Base-by-base conservation (phyloP, 768 basidiomycete genomes). In the Boletus patriciae region DNA sequence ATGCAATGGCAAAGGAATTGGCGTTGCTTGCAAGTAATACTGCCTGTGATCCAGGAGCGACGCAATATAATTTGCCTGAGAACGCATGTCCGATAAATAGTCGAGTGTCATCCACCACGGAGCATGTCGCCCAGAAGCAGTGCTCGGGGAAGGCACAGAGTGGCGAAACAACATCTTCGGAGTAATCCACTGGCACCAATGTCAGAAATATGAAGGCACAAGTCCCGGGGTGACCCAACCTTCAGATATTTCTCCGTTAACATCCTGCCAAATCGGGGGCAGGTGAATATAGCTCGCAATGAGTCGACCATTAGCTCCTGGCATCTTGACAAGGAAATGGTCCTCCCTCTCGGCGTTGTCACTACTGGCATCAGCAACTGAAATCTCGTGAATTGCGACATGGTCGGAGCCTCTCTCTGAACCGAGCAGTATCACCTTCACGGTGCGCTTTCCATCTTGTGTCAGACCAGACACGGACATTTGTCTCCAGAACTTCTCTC, bases 1-100 rank as follows among this genome's bases (percentile, higher is more conserved):
- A 84, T 1, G 88, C 80, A 15, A 87, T 56, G 18, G 82, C 80
- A 71, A 92, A 92, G 0, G 94, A 96, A 15, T 85, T 91, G 19
- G 71, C 82, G 54, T 82, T 86, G 3, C 74, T 68, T 1, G 83
- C 78, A 5, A 90, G 66, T 1, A 73, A 66, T 13, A 66, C 46
- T 1, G 74, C 50, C 8, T 61, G 63, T 46, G 66, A 67, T 13
- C 69, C 63, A 25, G 64, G 70, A 10, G 70, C 61, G 6, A 80
- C 73, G 23, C 81, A 76, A 64, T 83, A 83, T 0, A 96, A 73
- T 66, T 88, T 91, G 0, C 88, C 87, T 1, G 80, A 78, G 19
- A 77, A 72, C 2, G 86, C 78, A 2, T 90, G 80, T 0, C 90
- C 93, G 53, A 94, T 66, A 60, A 85, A 81, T 0, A 87, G 53